Evolutionary conservation across 1,284 basidiomycete species (phyloP), one percentile per base, ranked within the genome.

Genomic region (Sutorius eximius): DNA sequence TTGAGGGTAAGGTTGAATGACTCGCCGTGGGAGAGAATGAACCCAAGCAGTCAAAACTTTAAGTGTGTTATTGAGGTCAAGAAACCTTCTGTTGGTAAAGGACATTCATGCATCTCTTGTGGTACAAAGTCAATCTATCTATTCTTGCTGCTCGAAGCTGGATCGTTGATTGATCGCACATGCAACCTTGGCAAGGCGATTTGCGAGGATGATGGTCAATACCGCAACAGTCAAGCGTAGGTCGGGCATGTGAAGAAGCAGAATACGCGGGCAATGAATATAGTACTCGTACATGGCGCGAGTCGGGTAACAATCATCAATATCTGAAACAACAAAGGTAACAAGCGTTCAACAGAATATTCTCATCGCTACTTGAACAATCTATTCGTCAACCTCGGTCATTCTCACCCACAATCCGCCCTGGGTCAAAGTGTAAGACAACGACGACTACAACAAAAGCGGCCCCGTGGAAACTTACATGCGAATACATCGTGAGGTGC

Each of bases 401-500:
- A 66, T 68, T 45, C 55, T 66, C 22, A 69, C 49, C 65, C 64
- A 69, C 36, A 68, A 41, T 6, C 65, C 63, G n/a, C 65, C 67
- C 61, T 62, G 36, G 44, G 10, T 45, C 24, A 13, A 29, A 1
- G 37, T 24, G 29, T 64, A 43, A 42, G 48, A 48, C 16, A 36
- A 34, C 22, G 16, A 37, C 11, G 20, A n/a, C 11, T 15, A 7
- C 15, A 18, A 29, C 0, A 49, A 44, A 16, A 22, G 27, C 5
- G 22, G 45, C n/a, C 9, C 20, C 22, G 5, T 0, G 22, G 24
- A 29, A 41, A 52, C 66, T 60, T 60, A 75, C 76, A 42, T 69
- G 53, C 3, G 63, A 60, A 60, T 74, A 78, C 59, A 75, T 62
- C 11, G 76, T 77, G 48, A 79, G 48, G 60, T 77, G 73, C 16